Percentiles rank a stretch among this genome's conserved stretches.
Evolutionary conservation across 257 asterid genomes (phyloP).

Genomic region (Mitragyna speciosa): DNA sequence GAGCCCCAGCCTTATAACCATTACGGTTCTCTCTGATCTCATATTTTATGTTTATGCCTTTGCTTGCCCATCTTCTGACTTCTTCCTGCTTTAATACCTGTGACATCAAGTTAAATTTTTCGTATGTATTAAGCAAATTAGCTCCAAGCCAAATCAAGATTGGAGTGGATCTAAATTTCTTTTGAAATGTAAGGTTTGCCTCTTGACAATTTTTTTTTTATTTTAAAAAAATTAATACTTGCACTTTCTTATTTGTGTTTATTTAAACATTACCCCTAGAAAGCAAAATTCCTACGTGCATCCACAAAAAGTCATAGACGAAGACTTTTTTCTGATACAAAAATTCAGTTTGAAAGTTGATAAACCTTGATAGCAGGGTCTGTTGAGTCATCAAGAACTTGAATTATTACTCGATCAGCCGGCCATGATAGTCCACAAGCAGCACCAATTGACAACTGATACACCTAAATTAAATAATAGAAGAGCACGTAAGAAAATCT

Average conservation of each 20-base stretch:
- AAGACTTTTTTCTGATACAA: not conserved
- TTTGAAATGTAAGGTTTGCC: not conserved
- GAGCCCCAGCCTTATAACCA: conserved; percentile 50
- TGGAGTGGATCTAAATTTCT: not conserved
- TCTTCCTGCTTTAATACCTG: conserved; percentile 41
- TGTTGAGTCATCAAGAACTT: conserved; percentile 43
- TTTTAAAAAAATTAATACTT: no score
- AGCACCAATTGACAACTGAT: conserved; percentile 42
- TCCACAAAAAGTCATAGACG: not conserved
- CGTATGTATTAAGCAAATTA: no score
- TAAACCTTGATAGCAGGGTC: conserved; percentile 35
- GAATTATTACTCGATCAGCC: conserved; percentile 31
- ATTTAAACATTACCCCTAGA: no score
- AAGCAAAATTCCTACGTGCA: not conserved
- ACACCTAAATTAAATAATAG: conserved; percentile 23
- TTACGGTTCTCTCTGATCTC: conserved; percentile 39
- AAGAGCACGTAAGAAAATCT: not conserved
- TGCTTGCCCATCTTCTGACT: conserved; percentile 38
- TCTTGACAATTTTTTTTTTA: not conserved
- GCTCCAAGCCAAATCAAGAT: no score
- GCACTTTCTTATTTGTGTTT: not conserved
- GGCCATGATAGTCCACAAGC: conserved; percentile 45
- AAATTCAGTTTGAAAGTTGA: not conserved
- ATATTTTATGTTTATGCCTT: conserved; percentile 36
- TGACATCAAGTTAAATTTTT: not conserved